Evolutionary conservation across 345 rosid species (phyloP).

Genomic region (Psidium guajava): DNA sequence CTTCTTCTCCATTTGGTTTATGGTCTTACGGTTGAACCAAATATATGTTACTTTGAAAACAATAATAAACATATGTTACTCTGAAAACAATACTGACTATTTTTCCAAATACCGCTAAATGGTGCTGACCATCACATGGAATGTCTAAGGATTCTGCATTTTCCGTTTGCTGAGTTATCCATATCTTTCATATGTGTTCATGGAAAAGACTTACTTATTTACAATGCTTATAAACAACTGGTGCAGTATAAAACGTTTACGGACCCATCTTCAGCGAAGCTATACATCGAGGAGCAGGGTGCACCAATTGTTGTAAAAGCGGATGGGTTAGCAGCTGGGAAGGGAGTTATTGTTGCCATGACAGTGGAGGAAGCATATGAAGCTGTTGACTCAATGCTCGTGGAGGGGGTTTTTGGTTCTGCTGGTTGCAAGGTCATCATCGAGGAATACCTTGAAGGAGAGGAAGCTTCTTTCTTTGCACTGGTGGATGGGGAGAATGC

Average conservation of each 20-base stretch:
- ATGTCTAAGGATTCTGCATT: neutral
- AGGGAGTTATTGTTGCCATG: slow-evolving; percentile 86
- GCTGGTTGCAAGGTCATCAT: slow-evolving; percentile 69
- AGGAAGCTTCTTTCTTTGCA: slow-evolving; percentile 92
- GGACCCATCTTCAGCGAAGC: slow-evolving; percentile 59
- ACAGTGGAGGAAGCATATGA: slow-evolving; percentile 69
- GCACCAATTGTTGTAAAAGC: slow-evolving; percentile 83
- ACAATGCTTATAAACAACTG: neutral
- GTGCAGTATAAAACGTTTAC: slow-evolving; percentile 63
- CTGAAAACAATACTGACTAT: neutral
- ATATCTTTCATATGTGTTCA: neutral
- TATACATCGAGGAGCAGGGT: slow-evolving; percentile 66
- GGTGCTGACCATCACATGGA: neutral
- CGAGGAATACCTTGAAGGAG: slow-evolving; percentile 87
- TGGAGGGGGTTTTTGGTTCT: slow-evolving; percentile 68
- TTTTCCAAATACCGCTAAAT: neutral
- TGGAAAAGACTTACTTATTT: neutral
- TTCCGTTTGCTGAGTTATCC: neutral
- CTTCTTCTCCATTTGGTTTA: neutral
- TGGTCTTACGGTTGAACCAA: neutral
- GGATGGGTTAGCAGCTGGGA: slow-evolving; percentile 96
- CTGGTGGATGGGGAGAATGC: slow-evolving; percentile 93
- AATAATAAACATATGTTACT: neutral
- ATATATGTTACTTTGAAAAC: neutral
- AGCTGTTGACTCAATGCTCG: slow-evolving; percentile 87